These are phyloP conservation scores for Alternaria brassicicola DNA, from an alignment of 2,329 filamentous ascomycete genomes.

Conservation along the genomic window DNA sequence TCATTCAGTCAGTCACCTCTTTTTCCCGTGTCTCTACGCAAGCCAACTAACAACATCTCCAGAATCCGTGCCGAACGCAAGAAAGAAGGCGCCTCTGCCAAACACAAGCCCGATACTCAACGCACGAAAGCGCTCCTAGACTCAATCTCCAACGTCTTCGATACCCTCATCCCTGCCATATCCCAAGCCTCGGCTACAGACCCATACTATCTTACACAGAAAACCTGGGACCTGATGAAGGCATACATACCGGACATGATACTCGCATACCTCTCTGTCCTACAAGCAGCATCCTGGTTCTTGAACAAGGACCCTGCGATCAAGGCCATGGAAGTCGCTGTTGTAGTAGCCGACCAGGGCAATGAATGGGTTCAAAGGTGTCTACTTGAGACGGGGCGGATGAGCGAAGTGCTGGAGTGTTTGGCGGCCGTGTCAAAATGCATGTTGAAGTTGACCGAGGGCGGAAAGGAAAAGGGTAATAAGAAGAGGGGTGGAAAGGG, in stretches of 20 bases:
- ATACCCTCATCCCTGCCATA: slow-evolving; percentile 40
- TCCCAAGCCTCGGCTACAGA: slow-evolving; percentile 7
- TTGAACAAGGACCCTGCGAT: slow-evolving; percentile 78
- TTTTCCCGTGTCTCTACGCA: background rate
- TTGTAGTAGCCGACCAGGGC: slow-evolving; percentile 64
- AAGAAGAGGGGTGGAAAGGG: slow-evolving; percentile 52
- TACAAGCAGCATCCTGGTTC: slow-evolving; percentile 78
- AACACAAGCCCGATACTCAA: slow-evolving; percentile 32
- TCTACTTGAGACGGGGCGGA: slow-evolving; percentile 50
- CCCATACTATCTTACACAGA: slow-evolving; percentile 5
- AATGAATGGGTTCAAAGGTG: slow-evolving; percentile 44
- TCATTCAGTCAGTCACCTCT: slow-evolving; percentile 39
- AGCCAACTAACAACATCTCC: slow-evolving; percentile 10
- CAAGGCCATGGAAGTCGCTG: slow-evolving; percentile 85
- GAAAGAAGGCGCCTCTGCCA: slow-evolving; percentile 12
- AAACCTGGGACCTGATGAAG: slow-evolving; percentile 64
- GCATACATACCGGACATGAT: slow-evolving; percentile 86
- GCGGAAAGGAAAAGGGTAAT: slow-evolving; percentile 47
- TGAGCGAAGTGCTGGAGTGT: slow-evolving; percentile 57
- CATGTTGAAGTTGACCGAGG: slow-evolving; percentile 60
- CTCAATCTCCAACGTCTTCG: slow-evolving; percentile 48
- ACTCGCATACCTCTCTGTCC: slow-evolving; percentile 79
- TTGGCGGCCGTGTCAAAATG: slow-evolving; percentile 80
- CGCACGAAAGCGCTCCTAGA: slow-evolving; percentile 50
- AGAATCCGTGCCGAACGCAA: slow-evolving; percentile 19